Evolutionary conservation across 2,329 filamentous ascomycete species (phyloP).

Genomic region (Talaromyces sp.): DNA sequence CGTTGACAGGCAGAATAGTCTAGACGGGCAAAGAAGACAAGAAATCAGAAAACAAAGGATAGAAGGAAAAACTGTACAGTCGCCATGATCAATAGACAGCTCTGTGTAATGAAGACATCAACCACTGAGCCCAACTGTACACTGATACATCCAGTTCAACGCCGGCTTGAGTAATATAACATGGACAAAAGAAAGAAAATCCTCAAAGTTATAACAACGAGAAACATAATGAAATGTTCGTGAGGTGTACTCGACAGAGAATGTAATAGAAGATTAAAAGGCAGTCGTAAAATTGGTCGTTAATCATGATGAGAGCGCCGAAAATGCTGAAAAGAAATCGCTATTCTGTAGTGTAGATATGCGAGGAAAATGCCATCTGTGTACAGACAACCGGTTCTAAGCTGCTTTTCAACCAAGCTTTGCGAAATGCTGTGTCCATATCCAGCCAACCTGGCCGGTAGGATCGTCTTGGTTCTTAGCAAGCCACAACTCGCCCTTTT

Average conservation of each 20-base stretch:
- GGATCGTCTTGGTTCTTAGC: slow-evolving; percentile 95
- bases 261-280: neutral
- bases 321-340: slow-evolving; percentile 18
- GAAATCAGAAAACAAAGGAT: slow-evolving; percentile 13
- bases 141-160: slow-evolving; percentile 6
- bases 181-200: slow-evolving; percentile 2
- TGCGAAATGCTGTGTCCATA: slow-evolving; percentile 98
- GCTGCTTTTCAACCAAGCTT: slow-evolving; percentile 41
- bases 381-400: neutral
- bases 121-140: slow-evolving; percentile 5
- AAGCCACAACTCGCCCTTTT: slow-evolving; percentile 96
- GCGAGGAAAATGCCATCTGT: slow-evolving; percentile 4
- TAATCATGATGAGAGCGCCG: slow-evolving; percentile 14
- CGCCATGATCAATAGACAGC: slow-evolving; percentile 2
- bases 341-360: slow-evolving; percentile 15
- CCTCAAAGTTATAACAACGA: neutral
- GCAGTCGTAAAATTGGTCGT: slow-evolving; percentile 10
- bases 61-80: slow-evolving; percentile 18
- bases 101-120: neutral
- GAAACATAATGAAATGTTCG: slow-evolving; percentile 4
- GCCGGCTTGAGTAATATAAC: neutral
- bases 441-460: slow-evolving; percentile 81
- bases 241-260: neutral
- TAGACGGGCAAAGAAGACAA: slow-evolving; percentile 10
- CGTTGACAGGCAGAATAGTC: slow-evolving; percentile 1